Evolutionary conservation across 2,329 filamentous ascomycete species (phyloP).

Genomic region (Davidsoniella eucalypti): DNA sequence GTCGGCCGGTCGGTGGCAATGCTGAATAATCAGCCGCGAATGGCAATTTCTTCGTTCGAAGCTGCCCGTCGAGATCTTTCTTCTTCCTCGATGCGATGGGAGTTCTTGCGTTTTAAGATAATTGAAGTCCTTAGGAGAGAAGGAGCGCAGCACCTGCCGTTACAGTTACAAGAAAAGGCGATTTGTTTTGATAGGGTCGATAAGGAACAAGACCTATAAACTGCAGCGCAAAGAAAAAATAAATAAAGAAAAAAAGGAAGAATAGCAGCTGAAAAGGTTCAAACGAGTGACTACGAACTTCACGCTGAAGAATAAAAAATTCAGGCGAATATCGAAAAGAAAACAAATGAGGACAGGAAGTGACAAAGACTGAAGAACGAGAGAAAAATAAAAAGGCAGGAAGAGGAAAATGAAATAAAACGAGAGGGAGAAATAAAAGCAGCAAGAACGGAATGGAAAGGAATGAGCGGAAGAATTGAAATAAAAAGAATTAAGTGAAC

Average conservation of each 20-base stretch:
- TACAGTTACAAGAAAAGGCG: background rate
- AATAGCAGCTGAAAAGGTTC: constrained; percentile 3
- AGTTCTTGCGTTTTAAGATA: too few relatives aligned
- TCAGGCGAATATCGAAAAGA: background rate
- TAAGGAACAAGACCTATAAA: background rate
- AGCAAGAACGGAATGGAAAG: background rate
- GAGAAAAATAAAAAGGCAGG: background rate
- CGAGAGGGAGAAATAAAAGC: background rate
- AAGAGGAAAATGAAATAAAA: background rate
- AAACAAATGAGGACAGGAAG: background rate
- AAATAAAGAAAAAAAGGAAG: background rate
- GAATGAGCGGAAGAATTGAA: background rate
- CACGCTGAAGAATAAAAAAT: background rate
- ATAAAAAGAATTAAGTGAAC: background rate
- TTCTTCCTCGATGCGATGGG: too few relatives aligned
- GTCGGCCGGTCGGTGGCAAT: background rate
- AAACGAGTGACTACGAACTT: constrained; percentile 11
- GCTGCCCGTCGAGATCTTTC: too few relatives aligned
- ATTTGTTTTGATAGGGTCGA: background rate
- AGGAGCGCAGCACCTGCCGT: too few relatives aligned
- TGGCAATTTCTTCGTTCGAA: too few relatives aligned
- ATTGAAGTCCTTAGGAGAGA: too few relatives aligned
- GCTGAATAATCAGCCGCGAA: background rate
- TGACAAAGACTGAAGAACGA: background rate
- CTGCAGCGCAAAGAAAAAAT: background rate